Evolutionary conservation across 2,329 filamentous ascomycete species (phyloP), one percentile per base, ranked within the genome.

Genomic region (Eurotiales sp.): DNA sequence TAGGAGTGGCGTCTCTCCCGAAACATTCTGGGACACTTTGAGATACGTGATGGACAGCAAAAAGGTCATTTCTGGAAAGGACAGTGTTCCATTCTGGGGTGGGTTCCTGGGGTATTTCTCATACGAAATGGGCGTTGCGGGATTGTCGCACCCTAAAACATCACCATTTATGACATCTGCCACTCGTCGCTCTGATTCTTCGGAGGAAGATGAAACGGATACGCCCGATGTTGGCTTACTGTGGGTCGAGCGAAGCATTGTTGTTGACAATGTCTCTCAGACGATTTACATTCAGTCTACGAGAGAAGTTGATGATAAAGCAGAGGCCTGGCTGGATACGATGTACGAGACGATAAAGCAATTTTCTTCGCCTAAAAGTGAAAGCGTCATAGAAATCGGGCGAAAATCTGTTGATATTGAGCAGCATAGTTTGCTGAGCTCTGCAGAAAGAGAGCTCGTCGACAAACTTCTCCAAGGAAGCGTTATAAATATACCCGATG

Each of bases 41-140:
- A 61, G 64, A 17, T 64, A 67, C 45, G 61, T 75, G 50, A 65
- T 76, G 60, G 63, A 70, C n/a, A 62, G 62, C 58, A 72, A 69
- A 45, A 70, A 62, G 47, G 63, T 74, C 8, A 55, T 58, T 15
- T 59, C 58, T 15, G 71, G 70, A 1, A 62, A 66, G 55, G 34
- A 46, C 3, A 56, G 68, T 1, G 61, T 72, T 17, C 74, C 87
- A 0, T 96, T 95, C 64, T 83, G 88, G 69, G 90, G 89, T 46
- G 90, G 90, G 0, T 84, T 95, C 53, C 82, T 95, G 71, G 90
- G 90, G 0, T 95, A 86, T 61, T 79, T 90, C 46, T 90, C 88
- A 0, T 95, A 96, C 55, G 90, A 96, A 66, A 82, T 90, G 64
- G 88, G 89, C 0, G 72, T 95, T 1, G 74, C 67, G 6, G 63